Conservation (phyloP, 2,329 filamentous ascomycete species). For the Talaromyces albobiverticillius region DNA sequence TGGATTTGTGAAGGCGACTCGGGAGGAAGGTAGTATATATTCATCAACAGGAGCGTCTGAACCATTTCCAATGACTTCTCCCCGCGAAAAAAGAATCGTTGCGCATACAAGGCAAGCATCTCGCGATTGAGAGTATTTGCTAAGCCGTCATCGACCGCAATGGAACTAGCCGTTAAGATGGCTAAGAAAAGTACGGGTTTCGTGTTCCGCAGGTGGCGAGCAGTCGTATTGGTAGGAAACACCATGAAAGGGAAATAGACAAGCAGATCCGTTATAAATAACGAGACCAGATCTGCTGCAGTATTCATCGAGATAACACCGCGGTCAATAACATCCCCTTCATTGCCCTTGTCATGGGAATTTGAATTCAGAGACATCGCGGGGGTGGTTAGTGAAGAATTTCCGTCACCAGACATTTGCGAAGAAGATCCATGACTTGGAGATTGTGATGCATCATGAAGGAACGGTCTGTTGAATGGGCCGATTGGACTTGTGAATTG, state of each 20-base stretch:
- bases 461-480: neutral
- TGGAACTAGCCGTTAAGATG: constrained; percentile 64
- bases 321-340: constrained; percentile 30
- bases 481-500: constrained; percentile 12
- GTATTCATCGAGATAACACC: constrained; percentile 30
- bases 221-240: constrained; percentile 27
- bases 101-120: constrained; percentile 48
- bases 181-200: constrained; percentile 69
- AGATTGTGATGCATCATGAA: constrained; percentile 19
- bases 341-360: constrained; percentile 18
- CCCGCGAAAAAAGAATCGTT: constrained; percentile 47
- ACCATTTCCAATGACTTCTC: constrained; percentile 53
- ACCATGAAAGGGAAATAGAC: constrained; percentile 30
- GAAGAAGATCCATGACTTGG: constrained; percentile 22
- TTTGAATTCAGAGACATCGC: constrained; percentile 21
- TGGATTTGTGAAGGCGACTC: constrained; percentile 48
- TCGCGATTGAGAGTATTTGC: constrained; percentile 48
- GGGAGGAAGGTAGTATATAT: constrained; percentile 51
- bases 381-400: constrained; percentile 18
- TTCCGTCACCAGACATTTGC: constrained; percentile 19
- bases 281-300: constrained; percentile 29
- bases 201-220: constrained; percentile 27
- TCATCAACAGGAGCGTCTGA: constrained; percentile 49
- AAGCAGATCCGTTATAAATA: constrained; percentile 30
- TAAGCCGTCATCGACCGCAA: constrained; percentile 48